Evolutionary conservation across 23 red algal species (phyloP), one percentile per base, ranked within the genome.

Genomic region (Gracilaria domingensis): DNA sequence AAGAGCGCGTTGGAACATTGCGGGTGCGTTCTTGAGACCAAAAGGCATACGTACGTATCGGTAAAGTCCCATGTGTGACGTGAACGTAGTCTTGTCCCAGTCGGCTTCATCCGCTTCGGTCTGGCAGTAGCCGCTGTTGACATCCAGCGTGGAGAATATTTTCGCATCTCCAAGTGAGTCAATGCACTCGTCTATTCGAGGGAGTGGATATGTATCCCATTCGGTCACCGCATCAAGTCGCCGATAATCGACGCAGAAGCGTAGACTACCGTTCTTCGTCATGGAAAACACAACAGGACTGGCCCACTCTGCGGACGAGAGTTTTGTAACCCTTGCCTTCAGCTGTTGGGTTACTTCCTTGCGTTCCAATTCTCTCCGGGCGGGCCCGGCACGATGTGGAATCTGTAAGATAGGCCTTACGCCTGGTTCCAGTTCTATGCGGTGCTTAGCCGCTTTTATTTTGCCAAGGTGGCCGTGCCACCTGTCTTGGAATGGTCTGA

Each of bases 121-220:
- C 56, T 90, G 71, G 39, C 86, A 90, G 56, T 90, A 61, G 3
- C 86, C 86, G 40, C 47, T 45, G 26, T 90, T 90, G 9, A 20
- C 42, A 69, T 90, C 75, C 23, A 90, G 42, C n/a, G 86, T 80
- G 28, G 72, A 60, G 54, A 89, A 89, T 38, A 74, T 34, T 9
- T 24, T 50, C 21, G 86, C 75, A 6, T 90, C 66, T 12, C 75
- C 72, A 9, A 90, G 70, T 23, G 75, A 90, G 72, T 90, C 86
- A n/a, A 90, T 55, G 35, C 66, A 90, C 18, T 90, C 86, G 36
- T 90, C 86, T 72, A 90, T 90, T 12, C 86, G 9, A 20, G 75
- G 86, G 21, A 90, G 18, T 11, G 67, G 85, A 49, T 78, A 89
- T 6, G 61, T 59, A 48, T 89, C 85, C 66, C 71, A 16, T 36